Percentiles rank a stretch among this genome's conserved stretches.
These are phyloP conservation scores for Solanum hybrid DNA, from an alignment of 305 asterid species.

Conservation along the genomic window DNA sequence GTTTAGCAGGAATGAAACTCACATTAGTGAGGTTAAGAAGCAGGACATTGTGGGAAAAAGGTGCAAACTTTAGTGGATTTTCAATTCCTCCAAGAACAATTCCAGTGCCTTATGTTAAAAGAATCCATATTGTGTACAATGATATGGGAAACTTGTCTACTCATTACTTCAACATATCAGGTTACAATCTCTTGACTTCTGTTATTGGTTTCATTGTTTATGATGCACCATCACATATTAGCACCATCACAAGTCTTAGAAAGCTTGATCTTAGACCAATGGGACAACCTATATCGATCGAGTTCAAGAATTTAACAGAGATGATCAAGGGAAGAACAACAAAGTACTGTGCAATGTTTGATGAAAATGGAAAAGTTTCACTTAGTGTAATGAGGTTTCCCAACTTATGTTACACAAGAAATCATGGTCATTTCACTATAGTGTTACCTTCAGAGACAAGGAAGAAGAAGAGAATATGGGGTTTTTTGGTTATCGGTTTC, in stretches of 20 bases:
- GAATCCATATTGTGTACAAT: neutral
- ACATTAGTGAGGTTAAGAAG: conserved; percentile 1
- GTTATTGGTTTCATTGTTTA: conserved; percentile 9
- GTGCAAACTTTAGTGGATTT: conserved; percentile 7
- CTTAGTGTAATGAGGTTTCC: conserved; percentile 30
- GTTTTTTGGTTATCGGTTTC: conserved; percentile 14
- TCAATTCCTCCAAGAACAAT: neutral
- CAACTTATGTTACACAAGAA: conserved; percentile 38
- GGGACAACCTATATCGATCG: conserved; percentile 36
- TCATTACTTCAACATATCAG: conserved; percentile 6
- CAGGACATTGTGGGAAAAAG: conserved; percentile 5
- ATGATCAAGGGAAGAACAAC: conserved; percentile 8
- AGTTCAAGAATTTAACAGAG: conserved; percentile 18
- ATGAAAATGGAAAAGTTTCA: conserved; percentile 28
- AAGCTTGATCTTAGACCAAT: conserved; percentile 43
- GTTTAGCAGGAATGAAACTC: conserved; percentile 9
- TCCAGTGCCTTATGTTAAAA: conserved; percentile 1
- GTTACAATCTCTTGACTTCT: conserved; percentile 5
- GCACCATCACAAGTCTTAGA: conserved; percentile 19
- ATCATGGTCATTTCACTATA: conserved; percentile 48
- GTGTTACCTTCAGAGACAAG: conserved; percentile 18
- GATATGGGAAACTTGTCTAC: conserved; percentile 8
- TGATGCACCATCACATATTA: neutral
- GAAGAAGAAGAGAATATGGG: conserved; percentile 15
- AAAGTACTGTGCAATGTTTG: conserved; percentile 45